These are phyloP conservation scores for Chamaecyparis obtusa DNA, from an alignment of 75 land plant genomes.

Conservation along the genomic window DNA sequence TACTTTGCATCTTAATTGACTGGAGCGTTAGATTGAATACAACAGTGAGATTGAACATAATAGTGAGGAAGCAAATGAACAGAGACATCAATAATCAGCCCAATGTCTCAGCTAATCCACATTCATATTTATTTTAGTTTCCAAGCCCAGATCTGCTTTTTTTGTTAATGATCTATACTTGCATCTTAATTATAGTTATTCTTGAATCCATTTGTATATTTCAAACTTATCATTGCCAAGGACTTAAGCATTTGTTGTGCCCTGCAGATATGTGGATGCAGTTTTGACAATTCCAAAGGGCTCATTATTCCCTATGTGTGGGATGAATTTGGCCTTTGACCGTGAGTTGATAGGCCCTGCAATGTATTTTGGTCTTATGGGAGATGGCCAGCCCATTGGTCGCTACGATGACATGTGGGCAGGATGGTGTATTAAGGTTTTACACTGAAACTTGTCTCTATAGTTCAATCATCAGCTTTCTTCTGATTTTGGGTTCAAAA, in stretches of 20 bases:
- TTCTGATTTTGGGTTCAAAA: background rate
- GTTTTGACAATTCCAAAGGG: conserved; percentile 89
- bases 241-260: background rate
- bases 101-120: no score
- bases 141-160: no score
- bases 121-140: no score
- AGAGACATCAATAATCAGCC: no score
- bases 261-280: conserved; percentile 67
- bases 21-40: no score
- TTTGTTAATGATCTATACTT: background rate
- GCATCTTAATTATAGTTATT: background rate
- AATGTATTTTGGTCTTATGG: conserved; percentile 30
- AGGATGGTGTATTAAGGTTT: conserved; percentile 33
- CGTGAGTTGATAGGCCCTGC: conserved; percentile 9
- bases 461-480: background rate
- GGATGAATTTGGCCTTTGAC: conserved; percentile 19
- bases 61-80: no score
- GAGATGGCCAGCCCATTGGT: conserved; percentile 31
- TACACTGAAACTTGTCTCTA: background rate
- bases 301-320: conserved; percentile 86
- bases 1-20: background rate
- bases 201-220: background rate
- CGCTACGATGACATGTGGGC: conserved; percentile 41
- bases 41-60: no score
- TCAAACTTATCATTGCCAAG: background rate